A percentile compares a stretch with the other conserved stretches of the same genome.
Conservation (phyloP, 305 asterid species). For the Andrographis paniculata region DNA sequence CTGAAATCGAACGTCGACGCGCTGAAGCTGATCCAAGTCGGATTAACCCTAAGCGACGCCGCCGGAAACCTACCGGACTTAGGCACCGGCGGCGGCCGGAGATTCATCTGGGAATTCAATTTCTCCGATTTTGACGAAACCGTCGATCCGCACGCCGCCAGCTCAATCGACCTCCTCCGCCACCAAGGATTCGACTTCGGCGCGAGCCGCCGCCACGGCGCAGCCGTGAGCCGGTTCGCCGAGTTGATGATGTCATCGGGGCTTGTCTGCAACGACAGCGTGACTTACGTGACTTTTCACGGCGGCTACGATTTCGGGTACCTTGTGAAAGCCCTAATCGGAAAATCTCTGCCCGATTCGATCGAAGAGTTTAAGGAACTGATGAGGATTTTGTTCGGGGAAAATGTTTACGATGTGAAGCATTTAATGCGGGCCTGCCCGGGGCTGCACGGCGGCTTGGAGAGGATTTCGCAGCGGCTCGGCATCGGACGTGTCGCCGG, state of each 20-base stretch:
- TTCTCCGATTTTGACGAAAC: not conserved
- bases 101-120: not conserved
- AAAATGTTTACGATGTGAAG: conserved; percentile 63
- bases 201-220: too few relatives aligned
- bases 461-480: conserved; percentile 44
- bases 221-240: not conserved
- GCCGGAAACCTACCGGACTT: too few relatives aligned
- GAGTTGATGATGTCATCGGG: not conserved
- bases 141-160: not conserved
- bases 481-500: conserved; percentile 47
- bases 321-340: conserved; percentile 56
- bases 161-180: not conserved
- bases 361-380: conserved; percentile 35
- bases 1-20: conserved; percentile 58
- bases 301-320: conserved; percentile 75
- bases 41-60: conserved; percentile 52
- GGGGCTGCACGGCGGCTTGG: conserved; percentile 62
- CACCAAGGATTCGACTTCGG: not conserved
- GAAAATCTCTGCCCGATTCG: conserved; percentile 35
- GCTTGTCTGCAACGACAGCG: not conserved
- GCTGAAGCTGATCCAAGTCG: conserved; percentile 70
- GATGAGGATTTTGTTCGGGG: conserved; percentile 50
- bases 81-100: not conserved
- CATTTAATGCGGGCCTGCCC: conserved; percentile 51
- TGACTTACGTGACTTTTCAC: conserved; percentile 38